These are phyloP conservation scores for Periconia macrospinosa DNA, from an alignment of 2,329 filamentous ascomycete species.

Conservation along the genomic window DNA sequence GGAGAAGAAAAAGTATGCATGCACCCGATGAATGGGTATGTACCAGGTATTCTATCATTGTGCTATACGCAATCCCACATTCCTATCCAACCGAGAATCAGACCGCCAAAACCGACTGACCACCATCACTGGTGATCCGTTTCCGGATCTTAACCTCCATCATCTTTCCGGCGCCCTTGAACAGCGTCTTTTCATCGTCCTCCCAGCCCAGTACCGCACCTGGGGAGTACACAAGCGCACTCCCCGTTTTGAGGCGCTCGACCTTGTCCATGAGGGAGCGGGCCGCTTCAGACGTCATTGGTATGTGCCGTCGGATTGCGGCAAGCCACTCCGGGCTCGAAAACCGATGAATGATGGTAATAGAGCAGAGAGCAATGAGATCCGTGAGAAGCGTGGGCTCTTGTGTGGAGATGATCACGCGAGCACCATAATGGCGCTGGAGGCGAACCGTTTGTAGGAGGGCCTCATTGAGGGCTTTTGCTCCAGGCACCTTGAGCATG, in stretches of 20 bases:
- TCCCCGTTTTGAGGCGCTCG: conserved; percentile 51
- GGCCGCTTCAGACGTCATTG: conserved; percentile 13
- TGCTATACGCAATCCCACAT: neutral
- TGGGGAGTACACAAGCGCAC: conserved; percentile 54
- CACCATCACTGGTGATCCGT: conserved; percentile 50
- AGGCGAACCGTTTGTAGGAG: conserved; percentile 67
- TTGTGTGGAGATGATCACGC: conserved; percentile 74
- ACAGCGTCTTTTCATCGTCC: conserved; percentile 2
- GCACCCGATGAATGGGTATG: too few species aligned
- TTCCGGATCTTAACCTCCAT: conserved; percentile 44
- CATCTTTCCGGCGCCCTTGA: conserved; percentile 10
- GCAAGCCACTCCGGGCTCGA: conserved; percentile 65
- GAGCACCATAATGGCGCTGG: conserved; percentile 69
- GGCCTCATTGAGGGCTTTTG: conserved; percentile 63
- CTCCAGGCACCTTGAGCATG: conserved; percentile 58
- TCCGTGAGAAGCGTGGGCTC: conserved; percentile 72
- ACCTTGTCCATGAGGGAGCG: conserved; percentile 49
- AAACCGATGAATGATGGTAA: conserved; percentile 75
- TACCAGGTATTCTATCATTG: neutral
- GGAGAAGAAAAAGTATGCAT: neutral
- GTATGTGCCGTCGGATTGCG: conserved; percentile 42
- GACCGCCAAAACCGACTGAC: conserved; percentile 22
- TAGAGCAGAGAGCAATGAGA: conserved; percentile 70
- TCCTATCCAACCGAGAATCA: neutral
- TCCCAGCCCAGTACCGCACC: conserved; percentile 45